These are phyloP conservation scores for Neurospora sp. DNA, from an alignment of 495 filamentous ascomycete species.

Conservation along the genomic window DNA sequence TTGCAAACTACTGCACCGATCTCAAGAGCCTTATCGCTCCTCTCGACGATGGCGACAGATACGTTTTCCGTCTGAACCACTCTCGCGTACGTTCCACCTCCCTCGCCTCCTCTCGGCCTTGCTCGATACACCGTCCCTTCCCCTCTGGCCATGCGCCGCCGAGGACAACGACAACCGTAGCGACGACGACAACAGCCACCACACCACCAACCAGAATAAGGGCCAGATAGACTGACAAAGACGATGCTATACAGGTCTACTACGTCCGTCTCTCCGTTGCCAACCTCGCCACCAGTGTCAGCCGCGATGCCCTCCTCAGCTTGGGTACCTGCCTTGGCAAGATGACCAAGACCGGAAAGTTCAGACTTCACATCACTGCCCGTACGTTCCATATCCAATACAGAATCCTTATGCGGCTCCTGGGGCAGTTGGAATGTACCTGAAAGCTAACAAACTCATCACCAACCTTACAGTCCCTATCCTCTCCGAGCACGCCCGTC, in stretches of 20 bases:
- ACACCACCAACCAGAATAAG: neutral
- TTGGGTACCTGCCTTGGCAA: constrained; percentile 79
- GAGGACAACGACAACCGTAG: neutral
- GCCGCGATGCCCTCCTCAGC: constrained; percentile 67
- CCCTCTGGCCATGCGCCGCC: constrained; percentile 2
- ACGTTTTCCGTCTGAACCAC: constrained; percentile 78
- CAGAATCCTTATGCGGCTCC: neutral
- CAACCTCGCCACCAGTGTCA: constrained; percentile 78
- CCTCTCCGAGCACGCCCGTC: constrained; percentile 77
- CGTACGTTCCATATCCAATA: constrained; percentile 8
- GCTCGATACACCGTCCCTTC: neutral
- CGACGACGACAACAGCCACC: neutral
- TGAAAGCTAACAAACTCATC: neutral
- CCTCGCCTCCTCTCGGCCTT: neutral
- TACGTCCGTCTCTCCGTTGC: constrained; percentile 79
- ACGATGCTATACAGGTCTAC: constrained; percentile 52
- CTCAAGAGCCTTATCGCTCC: constrained; percentile 72
- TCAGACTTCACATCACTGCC: constrained; percentile 72
- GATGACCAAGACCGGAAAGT: constrained; percentile 90
- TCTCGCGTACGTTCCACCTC: constrained; percentile 16
- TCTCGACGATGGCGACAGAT: constrained; percentile 57
- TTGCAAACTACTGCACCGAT: constrained; percentile 25
- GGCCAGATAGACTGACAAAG: neutral
- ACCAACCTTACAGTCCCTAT: constrained; percentile 45
- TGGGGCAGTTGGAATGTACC: neutral